Base-by-base conservation (phyloP, 2,329 filamentous ascomycete species). In the Aspergillus sp. region DNA sequence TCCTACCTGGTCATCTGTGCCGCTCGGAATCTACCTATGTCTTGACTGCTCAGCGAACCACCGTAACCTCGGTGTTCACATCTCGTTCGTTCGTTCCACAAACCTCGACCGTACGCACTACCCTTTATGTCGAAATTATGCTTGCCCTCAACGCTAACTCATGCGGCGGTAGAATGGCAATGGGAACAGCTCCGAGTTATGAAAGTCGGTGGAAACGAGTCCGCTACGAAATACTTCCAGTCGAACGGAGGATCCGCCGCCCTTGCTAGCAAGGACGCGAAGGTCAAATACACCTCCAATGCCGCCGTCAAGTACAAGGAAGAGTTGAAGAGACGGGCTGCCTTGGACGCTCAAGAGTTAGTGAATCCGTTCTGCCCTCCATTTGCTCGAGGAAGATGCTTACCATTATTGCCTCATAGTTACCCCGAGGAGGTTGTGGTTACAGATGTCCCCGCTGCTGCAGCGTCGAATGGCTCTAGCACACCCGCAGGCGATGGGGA, bases 191-290 rank as follows among this genome's bases (percentile, higher is more conserved):
- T 99, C 60, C 90, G 95, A 52, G 78, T 93, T 57, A 98, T 99
- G 93, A 99, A 99, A 80, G 92, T 98, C 15, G 95, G 95, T 64
- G 95, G 95, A 57, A 99, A 99, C 72, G 93, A 98, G 78, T 96
- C 92, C 58, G 95, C 95, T 49, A 97, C 93, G 70, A 97, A 96
- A 79, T 99, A 91, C 82, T 99, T 98, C 82, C 93, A 97, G 78
- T 89, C 91, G 68, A 95, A 99, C 73, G 95, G 95, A 63, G 95
- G 95, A 61, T 93, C 90, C 41, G 93, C 93, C 50, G 93, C 93
- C 55, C 85, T 99, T 61, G 91, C 91, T 66, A 97, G 92, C 85
- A 98, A 98, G 77, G 95, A 99, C 72, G 84, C 89, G 48, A 98
- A 97, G 80, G 92, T 91, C 56, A 99, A 99, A 81, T 99, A 99